phyloP scores from a whole-genome alignment of 2,329 filamentous ascomycete species.

The Monosporascus sp. region DNA sequence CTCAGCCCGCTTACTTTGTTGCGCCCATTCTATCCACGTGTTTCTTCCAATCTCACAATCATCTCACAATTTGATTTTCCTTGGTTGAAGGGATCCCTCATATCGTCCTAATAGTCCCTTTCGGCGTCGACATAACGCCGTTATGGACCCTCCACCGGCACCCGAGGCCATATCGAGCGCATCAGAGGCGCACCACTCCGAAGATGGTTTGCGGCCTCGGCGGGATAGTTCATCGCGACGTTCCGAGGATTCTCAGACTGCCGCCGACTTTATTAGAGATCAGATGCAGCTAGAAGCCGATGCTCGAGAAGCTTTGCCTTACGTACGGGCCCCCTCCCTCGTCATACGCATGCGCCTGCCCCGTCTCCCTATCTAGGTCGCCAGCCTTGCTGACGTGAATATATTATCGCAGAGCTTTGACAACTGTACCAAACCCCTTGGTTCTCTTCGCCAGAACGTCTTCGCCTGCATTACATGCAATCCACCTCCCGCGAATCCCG shows the following conservation, averaged over 20 bases:
- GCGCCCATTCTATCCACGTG: background rate
- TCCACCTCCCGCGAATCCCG: conserved; percentile 61
- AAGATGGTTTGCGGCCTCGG: conserved; percentile 30
- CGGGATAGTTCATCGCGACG: conserved; percentile 57
- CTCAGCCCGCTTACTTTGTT: background rate
- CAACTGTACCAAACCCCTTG: conserved; percentile 85
- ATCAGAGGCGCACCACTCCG: conserved; percentile 9
- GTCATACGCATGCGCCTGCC: background rate
- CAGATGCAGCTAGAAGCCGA: conserved; percentile 92
- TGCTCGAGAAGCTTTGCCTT: conserved; percentile 89
- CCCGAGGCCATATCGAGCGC: conserved; percentile 21
- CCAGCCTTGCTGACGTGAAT: conserved; percentile 10
- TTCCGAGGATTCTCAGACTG: conserved; percentile 62
- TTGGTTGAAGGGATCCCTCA: background rate
- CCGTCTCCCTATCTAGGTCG: conserved; percentile 13
- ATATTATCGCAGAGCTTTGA: conserved; percentile 71
- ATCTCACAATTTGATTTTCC: background rate
- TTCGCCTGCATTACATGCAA: conserved; percentile 95
- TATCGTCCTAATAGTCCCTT: background rate
- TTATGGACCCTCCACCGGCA: conserved; percentile 32
- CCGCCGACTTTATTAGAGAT: conserved; percentile 76
- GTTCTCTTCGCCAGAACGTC: conserved; percentile 78
- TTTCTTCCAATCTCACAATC: background rate
- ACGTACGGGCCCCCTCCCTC: conserved; percentile 51
- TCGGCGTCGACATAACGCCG: background rate